These are phyloP conservation scores for Pyricularia sp. DNA, from an alignment of 2,329 filamentous ascomycete species.

Conservation along the genomic window DNA sequence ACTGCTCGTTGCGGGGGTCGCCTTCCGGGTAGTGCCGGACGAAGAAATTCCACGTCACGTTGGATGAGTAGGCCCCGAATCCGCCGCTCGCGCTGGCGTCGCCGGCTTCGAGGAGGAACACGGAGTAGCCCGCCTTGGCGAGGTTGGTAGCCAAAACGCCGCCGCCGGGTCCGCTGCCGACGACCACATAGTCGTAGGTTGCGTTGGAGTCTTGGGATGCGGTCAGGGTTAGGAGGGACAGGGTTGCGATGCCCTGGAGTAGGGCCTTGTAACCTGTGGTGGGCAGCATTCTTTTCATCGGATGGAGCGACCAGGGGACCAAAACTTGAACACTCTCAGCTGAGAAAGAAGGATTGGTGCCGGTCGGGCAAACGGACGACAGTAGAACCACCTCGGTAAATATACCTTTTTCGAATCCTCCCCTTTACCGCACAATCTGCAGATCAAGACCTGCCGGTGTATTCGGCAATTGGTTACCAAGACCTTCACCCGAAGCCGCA, in stretches of 20 bases:
- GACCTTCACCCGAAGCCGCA: not conserved
- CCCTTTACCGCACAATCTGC: not conserved
- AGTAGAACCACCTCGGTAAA: not conserved
- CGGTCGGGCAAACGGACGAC: no score
- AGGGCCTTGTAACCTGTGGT: not conserved
- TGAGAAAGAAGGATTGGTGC: no score
- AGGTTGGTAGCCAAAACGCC: conserved; percentile 36
- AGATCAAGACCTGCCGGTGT: not conserved
- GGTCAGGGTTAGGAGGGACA: not conserved
- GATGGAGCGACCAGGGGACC: no score
- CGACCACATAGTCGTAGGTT: conserved; percentile 40
- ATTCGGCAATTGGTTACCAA: not conserved
- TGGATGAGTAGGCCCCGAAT: conserved; percentile 31
- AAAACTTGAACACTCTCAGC: no score
- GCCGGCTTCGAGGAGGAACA: conserved; percentile 40
- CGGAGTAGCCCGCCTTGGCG: conserved; percentile 37
- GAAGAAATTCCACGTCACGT: conserved; percentile 41
- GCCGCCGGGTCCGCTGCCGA: conserved; percentile 39
- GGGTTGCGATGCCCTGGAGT: not conserved
- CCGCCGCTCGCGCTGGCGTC: conserved; percentile 33
- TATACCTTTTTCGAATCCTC: not conserved
- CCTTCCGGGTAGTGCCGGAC: conserved; percentile 39
- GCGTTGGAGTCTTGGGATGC: not conserved
- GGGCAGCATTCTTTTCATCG: not conserved
- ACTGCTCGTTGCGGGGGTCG: conserved; percentile 26